These are phyloP conservation scores for Powellomyces hirtus DNA, from an alignment of 192 early-diverging fungal genomes.

Conservation along the genomic window DNA sequence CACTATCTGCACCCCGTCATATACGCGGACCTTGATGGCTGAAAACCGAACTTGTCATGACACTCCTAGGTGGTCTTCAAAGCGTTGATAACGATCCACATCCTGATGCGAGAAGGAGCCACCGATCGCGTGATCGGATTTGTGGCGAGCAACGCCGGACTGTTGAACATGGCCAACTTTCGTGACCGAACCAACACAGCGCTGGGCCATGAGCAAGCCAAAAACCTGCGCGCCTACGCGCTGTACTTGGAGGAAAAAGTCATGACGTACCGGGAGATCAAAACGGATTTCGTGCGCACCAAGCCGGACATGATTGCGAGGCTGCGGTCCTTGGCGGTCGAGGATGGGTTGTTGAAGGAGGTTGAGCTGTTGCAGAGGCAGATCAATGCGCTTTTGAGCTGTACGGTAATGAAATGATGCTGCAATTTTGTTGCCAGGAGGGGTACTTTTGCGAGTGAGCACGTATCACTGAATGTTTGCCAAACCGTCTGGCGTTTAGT, in stretches of 20 bases:
- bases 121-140: conserved; percentile 59
- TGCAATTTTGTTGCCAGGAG: not conserved
- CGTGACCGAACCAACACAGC: conserved; percentile 48
- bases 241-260: conserved; percentile 72
- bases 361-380: conserved; percentile 65
- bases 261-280: conserved; percentile 56
- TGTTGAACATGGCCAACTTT: conserved; percentile 49
- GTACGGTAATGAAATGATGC: conserved; percentile 73
- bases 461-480: no score
- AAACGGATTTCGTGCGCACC: conserved; percentile 62
- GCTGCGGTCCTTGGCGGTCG: conserved; percentile 52
- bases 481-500: conserved; percentile 46
- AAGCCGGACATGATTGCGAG: conserved; percentile 52
- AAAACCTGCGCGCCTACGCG: conserved; percentile 68
- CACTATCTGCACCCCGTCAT: not conserved
- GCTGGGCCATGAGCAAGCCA: conserved; percentile 39
- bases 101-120: conserved; percentile 68
- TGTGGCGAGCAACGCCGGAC: conserved; percentile 45
- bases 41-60: not conserved
- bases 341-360: conserved; percentile 61
- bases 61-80: conserved; percentile 67
- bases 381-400: conserved; percentile 62
- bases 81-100: conserved; percentile 68
- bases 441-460: no score
- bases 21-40: not conserved